These are phyloP conservation scores for Ogataea corticis DNA, from an alignment of 805 yeast genomes.

Conservation along the genomic window DNA sequence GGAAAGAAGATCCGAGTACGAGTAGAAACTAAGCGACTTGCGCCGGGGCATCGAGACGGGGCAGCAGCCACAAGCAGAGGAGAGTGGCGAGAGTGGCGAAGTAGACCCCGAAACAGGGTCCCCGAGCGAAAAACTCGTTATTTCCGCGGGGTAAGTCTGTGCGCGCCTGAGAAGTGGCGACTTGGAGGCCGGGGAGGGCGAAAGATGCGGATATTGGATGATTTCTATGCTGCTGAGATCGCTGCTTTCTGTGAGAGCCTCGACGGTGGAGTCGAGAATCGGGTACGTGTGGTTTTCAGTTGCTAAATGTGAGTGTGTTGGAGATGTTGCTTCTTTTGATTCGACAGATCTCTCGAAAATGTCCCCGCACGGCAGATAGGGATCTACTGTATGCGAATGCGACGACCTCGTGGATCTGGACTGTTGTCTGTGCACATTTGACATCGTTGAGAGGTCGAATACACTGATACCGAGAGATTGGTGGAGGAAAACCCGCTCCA, in stretches of 20 bases:
- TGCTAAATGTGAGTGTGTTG: slow-evolving; percentile 29
- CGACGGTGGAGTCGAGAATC: slow-evolving; percentile 75
- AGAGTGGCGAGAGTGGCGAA: slow-evolving; percentile 1
- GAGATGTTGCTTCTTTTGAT: slow-evolving; percentile 1
- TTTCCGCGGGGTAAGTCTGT: slow-evolving; percentile 7
- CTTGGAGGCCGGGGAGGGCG: slow-evolving; percentile 7
- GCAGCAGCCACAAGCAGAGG: neutral
- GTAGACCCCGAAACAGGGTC: neutral
- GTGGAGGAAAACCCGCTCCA: neutral
- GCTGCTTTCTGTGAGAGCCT: slow-evolving; percentile 57
- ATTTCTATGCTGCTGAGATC: slow-evolving; percentile 72
- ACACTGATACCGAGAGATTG: too few relatives aligned
- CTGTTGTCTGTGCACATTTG: too few relatives aligned
- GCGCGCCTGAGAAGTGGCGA: slow-evolving; percentile 9
- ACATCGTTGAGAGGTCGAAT: too few relatives aligned
- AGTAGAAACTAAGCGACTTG: slow-evolving; percentile 34
- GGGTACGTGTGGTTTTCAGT: slow-evolving; percentile 78
- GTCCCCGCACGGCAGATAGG: neutral
- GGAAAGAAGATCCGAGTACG: slow-evolving; percentile 34
- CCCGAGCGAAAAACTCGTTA: slow-evolving; percentile 6
- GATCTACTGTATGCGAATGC: too few relatives aligned
- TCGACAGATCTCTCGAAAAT: slow-evolving; percentile 19
- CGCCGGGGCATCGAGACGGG: slow-evolving; percentile 9
- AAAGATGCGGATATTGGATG: slow-evolving; percentile 40
- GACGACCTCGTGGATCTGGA: too few relatives aligned